A percentile compares a stretch with the other conserved stretches of the same genome.
phyloP scores from a whole-genome alignment of 305 asterid species.

The Fraxinus baroniana region DNA sequence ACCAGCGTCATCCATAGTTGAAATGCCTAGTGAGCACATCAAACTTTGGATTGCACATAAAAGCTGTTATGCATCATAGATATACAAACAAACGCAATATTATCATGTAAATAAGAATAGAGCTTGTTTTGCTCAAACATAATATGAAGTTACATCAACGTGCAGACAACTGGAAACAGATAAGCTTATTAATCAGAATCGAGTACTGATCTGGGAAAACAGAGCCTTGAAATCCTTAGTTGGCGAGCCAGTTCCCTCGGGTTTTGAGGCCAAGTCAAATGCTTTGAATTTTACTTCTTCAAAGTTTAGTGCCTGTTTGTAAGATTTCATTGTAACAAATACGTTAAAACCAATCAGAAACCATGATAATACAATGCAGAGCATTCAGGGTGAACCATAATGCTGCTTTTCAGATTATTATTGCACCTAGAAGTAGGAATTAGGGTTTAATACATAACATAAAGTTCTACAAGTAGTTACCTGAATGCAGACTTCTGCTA shows the following conservation, averaged over 20 bases:
- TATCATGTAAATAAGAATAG: not conserved
- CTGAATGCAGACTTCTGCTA: constrained; percentile 92
- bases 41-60: not conserved
- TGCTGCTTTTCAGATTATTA: not conserved
- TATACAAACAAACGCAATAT: not conserved
- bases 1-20: not conserved
- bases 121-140: not conserved
- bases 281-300: constrained; percentile 88
- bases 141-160: not conserved
- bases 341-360: not conserved
- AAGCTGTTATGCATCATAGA: not conserved
- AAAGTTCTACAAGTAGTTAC: constrained; percentile 30
- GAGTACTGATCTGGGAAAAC: constrained; percentile 65
- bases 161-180: not conserved
- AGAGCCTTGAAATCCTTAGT: constrained; percentile 83
- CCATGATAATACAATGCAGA: not conserved
- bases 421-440: not conserved
- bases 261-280: constrained; percentile 85
- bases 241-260: constrained; percentile 78
- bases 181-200: constrained; percentile 46
- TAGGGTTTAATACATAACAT: not conserved
- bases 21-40: not conserved
- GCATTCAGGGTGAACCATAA: not conserved
- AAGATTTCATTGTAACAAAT: not conserved
- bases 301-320: constrained; percentile 60